A percentile compares a stretch with the other conserved stretches of the same genome.
Conservation (phyloP, 1,284 basidiomycete species). For the Apiotrichum sp. region DNA sequence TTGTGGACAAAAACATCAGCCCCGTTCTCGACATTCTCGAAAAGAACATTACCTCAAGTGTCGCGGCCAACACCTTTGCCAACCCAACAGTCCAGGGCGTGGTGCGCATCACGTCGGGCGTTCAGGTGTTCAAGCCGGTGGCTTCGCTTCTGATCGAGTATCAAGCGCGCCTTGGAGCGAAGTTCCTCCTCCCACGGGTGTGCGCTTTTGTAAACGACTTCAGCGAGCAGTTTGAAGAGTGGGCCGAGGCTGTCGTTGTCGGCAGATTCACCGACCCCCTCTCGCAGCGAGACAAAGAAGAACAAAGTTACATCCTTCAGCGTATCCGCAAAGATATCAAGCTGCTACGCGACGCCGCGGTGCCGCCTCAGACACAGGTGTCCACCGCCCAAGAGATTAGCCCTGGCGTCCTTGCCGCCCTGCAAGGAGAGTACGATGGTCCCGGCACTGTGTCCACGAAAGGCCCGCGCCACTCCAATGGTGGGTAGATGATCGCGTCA, state of each 20-base stretch:
- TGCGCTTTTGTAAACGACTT: constrained; percentile 50
- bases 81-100: constrained; percentile 29
- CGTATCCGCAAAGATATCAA: constrained; percentile 22
- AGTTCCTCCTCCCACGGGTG: background rate
- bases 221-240: constrained; percentile 39
- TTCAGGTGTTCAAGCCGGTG: constrained; percentile 52
- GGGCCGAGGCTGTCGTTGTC: too few species aligned
- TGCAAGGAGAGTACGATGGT: constrained; percentile 49
- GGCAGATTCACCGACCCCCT: too few species aligned
- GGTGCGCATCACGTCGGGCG: constrained; percentile 39
- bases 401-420: constrained; percentile 2
- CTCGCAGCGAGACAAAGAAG: too few species aligned
- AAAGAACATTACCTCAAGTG: constrained; percentile 49
- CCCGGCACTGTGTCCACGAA: constrained; percentile 53
- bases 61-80: constrained; percentile 47
- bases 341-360: too few species aligned
- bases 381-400: too few species aligned
- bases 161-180: constrained; percentile 16
- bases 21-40: constrained; percentile 51
- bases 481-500: background rate
- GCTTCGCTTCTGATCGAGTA: constrained; percentile 55
- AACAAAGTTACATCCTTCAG: too few species aligned
- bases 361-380: too few species aligned
- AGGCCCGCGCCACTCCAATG: constrained; percentile 49
- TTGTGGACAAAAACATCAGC: constrained; percentile 54